phyloP scores from a whole-genome alignment of 768 basidiomycete species.

The Kwoniella pini region DNA sequence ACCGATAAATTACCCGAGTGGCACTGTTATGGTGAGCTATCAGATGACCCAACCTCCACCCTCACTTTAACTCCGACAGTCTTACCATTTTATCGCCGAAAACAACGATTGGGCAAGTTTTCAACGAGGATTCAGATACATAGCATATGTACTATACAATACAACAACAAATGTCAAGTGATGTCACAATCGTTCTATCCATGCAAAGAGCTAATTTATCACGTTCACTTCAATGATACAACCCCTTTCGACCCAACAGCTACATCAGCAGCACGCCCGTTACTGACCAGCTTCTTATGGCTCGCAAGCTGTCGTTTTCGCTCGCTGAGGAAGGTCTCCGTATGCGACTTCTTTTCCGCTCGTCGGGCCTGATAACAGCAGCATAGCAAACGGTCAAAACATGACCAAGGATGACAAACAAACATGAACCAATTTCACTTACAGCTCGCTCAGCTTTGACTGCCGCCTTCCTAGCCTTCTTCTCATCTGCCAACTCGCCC shows the following conservation, averaged over 20 bases:
- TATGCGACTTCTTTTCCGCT: slow-evolving; percentile 57
- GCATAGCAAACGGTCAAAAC: neutral
- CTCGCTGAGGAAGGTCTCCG: slow-evolving; percentile 57
- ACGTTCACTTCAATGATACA: slow-evolving; percentile 17
- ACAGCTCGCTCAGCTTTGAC: slow-evolving; percentile 58
- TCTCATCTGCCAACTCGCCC: slow-evolving; percentile 64
- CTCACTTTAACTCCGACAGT: slow-evolving; percentile 19
- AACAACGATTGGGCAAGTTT: neutral
- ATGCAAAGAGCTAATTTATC: too few relatives aligned
- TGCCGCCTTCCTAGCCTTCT: slow-evolving; percentile 57
- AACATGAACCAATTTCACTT: slow-evolving; percentile 14
- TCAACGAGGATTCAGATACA: neutral
- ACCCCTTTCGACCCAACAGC: slow-evolving; percentile 37
- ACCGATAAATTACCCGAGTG: slow-evolving; percentile 11
- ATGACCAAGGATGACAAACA: neutral
- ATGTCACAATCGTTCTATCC: too few relatives aligned
- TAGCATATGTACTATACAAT: slow-evolving; percentile 5
- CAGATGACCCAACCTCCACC: neutral
- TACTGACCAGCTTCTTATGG: slow-evolving; percentile 49
- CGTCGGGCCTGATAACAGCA: slow-evolving; percentile 52
- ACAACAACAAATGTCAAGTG: slow-evolving; percentile 14
- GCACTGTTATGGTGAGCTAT: neutral
- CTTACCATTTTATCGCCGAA: slow-evolving; percentile 17
- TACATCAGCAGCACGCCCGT: slow-evolving; percentile 53
- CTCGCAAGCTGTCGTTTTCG: slow-evolving; percentile 55